Percentiles rank a stretch among this genome's conserved stretches.
Conservation (phyloP, 192 early-diverging fungal species). For the Podila minutissima region DNA sequence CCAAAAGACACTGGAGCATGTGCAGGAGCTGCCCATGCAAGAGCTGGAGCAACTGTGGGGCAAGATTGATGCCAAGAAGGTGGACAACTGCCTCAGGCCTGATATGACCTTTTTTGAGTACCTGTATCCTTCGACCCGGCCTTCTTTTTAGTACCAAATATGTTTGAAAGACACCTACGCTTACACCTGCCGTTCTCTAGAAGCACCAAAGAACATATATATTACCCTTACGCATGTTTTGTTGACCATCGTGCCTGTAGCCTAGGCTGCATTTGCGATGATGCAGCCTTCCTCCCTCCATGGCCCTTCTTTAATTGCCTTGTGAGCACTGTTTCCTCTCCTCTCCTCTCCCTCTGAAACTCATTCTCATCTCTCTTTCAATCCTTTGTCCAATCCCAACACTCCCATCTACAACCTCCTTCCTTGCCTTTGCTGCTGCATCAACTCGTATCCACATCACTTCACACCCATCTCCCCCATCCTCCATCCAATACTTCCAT, state of each 20-base stretch:
- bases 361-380: conserved; percentile 3
- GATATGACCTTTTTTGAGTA: conserved; percentile 52
- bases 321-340: too few species aligned
- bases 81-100: conserved; percentile 14
- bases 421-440: not conserved
- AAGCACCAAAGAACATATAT: too few species aligned
- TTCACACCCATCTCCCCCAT: not conserved
- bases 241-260: too few species aligned
- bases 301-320: not conserved
- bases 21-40: conserved; percentile 38
- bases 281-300: conserved; percentile 9
- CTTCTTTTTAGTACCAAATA: too few species aligned
- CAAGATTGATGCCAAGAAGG: conserved; percentile 21
- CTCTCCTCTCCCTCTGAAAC: too few species aligned
- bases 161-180: too few species aligned
- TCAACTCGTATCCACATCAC: not conserved
- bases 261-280: conserved; percentile 14
- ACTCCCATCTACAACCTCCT: not conserved
- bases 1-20: conserved; percentile 39
- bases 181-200: too few species aligned
- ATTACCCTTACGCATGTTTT: too few species aligned
- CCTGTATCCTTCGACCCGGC: conserved; percentile 18
- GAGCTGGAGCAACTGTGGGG: conserved; percentile 37
- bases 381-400: conserved; percentile 3
- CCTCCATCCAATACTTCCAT: conserved; percentile 4